Conservation (phyloP, 768 basidiomycete genomes). For the Pholiota molesta region DNA sequence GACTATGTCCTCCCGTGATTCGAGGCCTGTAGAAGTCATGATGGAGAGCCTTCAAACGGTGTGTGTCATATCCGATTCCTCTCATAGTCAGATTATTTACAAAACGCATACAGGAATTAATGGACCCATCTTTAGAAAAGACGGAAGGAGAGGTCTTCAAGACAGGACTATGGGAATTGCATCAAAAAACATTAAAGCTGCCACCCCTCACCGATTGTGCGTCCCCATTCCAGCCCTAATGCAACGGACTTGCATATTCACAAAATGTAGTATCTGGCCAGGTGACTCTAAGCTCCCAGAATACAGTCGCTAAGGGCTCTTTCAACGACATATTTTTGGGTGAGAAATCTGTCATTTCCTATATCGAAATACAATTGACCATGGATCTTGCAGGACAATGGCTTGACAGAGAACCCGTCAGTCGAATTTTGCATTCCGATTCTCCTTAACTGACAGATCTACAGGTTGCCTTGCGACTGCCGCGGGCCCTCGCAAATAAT, state of each 20-base stretch:
- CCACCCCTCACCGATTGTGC: constrained; percentile 47
- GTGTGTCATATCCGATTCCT: constrained; percentile 5
- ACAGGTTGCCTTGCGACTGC: constrained; percentile 44
- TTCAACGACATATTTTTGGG: constrained; percentile 45
- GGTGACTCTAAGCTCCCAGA: constrained; percentile 33
- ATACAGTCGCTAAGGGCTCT: constrained; percentile 35
- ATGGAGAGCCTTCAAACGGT: constrained; percentile 48
- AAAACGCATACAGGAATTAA: constrained; percentile 32
- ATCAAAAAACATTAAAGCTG: constrained; percentile 38
- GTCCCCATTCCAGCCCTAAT: constrained; percentile 17
- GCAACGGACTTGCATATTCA: neutral
- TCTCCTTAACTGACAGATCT: neutral
- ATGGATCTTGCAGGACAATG: constrained; percentile 37
- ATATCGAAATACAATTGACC: constrained; percentile 2
- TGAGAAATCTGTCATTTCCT: constrained; percentile 15
- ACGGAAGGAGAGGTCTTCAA: constrained; percentile 35
- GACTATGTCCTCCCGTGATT: constrained; percentile 29
- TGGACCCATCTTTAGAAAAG: constrained; percentile 33
- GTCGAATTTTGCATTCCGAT: constrained; percentile 3
- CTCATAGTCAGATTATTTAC: neutral
- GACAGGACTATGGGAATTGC: constrained; percentile 41
- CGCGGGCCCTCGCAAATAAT: constrained; percentile 36
- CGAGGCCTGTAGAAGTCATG: constrained; percentile 37
- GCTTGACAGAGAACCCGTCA: constrained; percentile 39
- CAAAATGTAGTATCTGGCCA: constrained; percentile 41